Conservation (phyloP, 257 asterid genomes). For the Paulownia fortunei region DNA sequence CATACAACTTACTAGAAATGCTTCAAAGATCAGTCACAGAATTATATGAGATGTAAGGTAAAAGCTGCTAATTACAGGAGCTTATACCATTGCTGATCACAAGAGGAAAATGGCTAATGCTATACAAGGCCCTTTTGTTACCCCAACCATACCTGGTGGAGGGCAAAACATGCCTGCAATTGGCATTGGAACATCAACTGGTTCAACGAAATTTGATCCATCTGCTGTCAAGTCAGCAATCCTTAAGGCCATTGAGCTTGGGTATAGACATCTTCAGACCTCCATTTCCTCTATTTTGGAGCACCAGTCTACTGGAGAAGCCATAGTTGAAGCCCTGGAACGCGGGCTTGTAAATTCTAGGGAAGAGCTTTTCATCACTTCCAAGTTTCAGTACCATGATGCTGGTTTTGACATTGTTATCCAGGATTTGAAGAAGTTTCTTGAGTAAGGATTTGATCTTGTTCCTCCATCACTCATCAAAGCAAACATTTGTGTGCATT, state of each 20-base stretch:
- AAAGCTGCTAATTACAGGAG: neutral
- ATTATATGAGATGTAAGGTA: neutral
- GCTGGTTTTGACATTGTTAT: neutral
- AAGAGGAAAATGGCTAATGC: neutral
- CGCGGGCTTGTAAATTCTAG: slow-evolving; percentile 13
- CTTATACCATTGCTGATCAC: neutral
- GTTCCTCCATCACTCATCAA: neutral
- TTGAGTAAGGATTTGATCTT: neutral
- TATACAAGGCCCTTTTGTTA: neutral
- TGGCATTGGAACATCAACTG: neutral
- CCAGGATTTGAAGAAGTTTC: slow-evolving; percentile 12
- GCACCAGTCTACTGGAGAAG: slow-evolving; percentile 20
- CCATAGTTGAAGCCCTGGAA: slow-evolving; percentile 19
- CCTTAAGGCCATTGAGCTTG: slow-evolving; percentile 23
- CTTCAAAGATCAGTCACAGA: neutral
- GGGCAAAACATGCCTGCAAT: neutral
- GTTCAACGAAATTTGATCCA: neutral
- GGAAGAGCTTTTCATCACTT: slow-evolving; percentile 25
- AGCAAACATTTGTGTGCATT: neutral
- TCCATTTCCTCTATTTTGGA: neutral
- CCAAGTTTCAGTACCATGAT: neutral
- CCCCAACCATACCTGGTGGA: neutral
- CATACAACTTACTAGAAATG: neutral
- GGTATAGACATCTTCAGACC: slow-evolving; percentile 17
- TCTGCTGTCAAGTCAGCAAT: neutral